Evolutionary conservation across 495 filamentous ascomycete genomes (phyloP), one percentile per base, ranked within the genome.

Genomic region (Letharia lupina): DNA sequence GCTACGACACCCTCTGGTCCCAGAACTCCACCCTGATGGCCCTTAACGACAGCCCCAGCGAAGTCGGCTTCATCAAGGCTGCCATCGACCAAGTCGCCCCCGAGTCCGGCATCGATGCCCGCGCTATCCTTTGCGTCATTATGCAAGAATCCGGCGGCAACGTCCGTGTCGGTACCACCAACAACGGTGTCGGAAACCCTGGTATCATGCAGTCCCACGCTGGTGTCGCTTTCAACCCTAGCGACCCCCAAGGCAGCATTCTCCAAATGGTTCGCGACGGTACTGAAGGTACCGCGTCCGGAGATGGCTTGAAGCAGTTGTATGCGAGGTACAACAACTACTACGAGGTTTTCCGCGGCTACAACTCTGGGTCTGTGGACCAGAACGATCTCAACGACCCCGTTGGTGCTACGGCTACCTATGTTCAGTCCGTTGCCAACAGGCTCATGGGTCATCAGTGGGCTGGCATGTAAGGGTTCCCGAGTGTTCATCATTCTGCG

Each of bases 81-180:
- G 70, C 68, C 41, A 77, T 77, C 61, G 35, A 67, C 45, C 37
- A 57, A 31, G 74, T 78, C 13, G 66, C 76, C 42, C 18, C n/a
- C 4, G 54, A 63, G 5, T 69, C 75, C 11, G 74, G 73, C 33
- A 63, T 81, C 44, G 72, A 75, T 63, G 56, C 57, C 31, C 73
- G 74, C 60, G 77, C 74, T 67, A 75, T 80, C 65, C 70, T 79
- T 44, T 73, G 72, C 62, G 70, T 77, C 61, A 72, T 80, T 44
- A 75, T 80, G 70, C 78, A 79, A 67, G 78, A 80, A 67, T 72
- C 68, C 67, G 75, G 75, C 60, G 79, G 78, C 44, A 78, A 76
- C 65, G 75, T 78, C 5, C 76, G 77, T 23, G 75, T 69, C 33
- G 69, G 68, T 0, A 78, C 75, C 3, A 79, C 77, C 23, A 73